Evolutionary conservation across 495 filamentous ascomycete species (phyloP), one percentile per base, ranked within the genome.

Genomic region (Sordaria brevicollis): DNA sequence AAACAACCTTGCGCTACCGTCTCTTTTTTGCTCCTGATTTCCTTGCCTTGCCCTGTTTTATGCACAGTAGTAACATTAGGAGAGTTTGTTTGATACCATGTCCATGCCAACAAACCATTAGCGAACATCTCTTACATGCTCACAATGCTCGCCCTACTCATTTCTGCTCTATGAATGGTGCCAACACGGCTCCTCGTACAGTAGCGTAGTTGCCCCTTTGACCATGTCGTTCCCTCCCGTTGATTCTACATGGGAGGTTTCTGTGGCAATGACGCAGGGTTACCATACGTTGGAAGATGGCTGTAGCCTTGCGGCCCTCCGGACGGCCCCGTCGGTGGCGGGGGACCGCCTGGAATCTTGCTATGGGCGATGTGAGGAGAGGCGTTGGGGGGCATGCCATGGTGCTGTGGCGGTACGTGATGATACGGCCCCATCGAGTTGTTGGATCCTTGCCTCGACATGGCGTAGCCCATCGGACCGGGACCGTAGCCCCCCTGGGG

Each of bases 201-300:
- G 5, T 15, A 15, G 21, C 11, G 5, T 15, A 15, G 21, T 5
- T 29, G 49, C 49, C 49, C 41, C 8, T 9, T 21, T 57, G 43
- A 11, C 4, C 9, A 31, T 21, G 0, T n/a, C n/a, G n/a, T 17
- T 10, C 25, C 35, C 65, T 29, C 11, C 29, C 35, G 19, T 13
- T 37, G 25, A 75, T 71, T 76, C 78, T 74, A 75, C 68, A 79
- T 79, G 29, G 84, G 80, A 71, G 86, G 86, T 75, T 87, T 87
- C 72, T 86, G 85, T 69, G 86, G 86, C 68, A 87, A 76, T 36
- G 83, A 82, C 21, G 84, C 85, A 35, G 84, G 82, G 71, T 87
- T 87, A 65, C 86, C 86, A 74, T 84, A 87, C 65, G 81, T 83
- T 41, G 85, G 82, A 67, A 87, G 80, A 73, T 86, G 85, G 71